Evolutionary conservation across 2,329 filamentous ascomycete species (phyloP).

Genomic region (Trichoderma sp.): DNA sequence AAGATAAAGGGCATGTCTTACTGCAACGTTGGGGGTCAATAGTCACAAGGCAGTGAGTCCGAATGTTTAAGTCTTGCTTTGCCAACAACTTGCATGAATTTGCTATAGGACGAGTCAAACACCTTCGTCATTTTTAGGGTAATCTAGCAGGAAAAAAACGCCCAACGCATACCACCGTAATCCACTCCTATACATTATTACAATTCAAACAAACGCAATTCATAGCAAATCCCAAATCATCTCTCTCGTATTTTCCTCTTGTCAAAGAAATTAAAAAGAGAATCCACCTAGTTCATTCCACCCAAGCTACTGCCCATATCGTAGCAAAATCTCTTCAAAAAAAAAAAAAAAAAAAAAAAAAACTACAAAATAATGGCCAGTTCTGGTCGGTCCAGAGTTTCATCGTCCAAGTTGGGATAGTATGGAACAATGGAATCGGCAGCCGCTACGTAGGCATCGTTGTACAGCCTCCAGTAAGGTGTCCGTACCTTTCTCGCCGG

Average conservation of each 20-base stretch:
- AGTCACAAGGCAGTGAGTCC: neutral
- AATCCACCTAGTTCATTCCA: neutral
- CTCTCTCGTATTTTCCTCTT: neutral
- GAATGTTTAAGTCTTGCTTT: neutral
- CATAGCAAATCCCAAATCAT: neutral
- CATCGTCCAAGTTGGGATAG: slow-evolving; percentile 84
- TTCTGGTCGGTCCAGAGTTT: slow-evolving; percentile 76
- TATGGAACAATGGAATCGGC: slow-evolving; percentile 97
- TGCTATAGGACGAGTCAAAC: neutral
- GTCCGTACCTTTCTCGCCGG: slow-evolving; percentile 90
- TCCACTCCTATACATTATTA: slow-evolving; percentile 21
- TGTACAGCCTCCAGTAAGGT: slow-evolving; percentile 96
- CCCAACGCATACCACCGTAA: slow-evolving; percentile 20
- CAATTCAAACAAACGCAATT: neutral
- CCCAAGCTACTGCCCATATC: neutral
- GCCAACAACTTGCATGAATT: neutral
- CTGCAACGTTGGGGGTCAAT: too few species aligned
- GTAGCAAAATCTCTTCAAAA: neutral
- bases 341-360: too few species aligned
- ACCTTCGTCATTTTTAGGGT: slow-evolving; percentile 2
- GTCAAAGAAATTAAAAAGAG: neutral
- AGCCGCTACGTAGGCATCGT: slow-evolving; percentile 91
- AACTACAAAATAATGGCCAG: slow-evolving; percentile 76
- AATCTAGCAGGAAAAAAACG: slow-evolving; percentile 17
- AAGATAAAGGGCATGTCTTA: neutral